Conservation (phyloP, 78 protist species). For the Monocercomonoides exilis region DNA sequence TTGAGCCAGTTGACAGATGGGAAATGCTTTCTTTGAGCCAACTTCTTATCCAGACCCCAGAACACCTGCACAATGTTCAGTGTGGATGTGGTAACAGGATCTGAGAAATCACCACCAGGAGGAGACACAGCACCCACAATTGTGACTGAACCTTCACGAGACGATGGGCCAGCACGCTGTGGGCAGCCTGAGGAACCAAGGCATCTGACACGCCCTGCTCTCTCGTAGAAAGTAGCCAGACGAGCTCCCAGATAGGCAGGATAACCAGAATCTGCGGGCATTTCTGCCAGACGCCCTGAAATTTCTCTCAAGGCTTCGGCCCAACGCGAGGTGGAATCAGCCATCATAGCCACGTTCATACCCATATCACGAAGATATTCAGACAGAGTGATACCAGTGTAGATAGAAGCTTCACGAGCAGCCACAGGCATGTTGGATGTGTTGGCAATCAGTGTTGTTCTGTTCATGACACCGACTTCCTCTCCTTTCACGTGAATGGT, state of each 20-base stretch:
- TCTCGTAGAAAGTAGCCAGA: constrained; percentile 98
- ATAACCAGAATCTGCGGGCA: constrained; percentile 99
- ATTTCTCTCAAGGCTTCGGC: constrained; percentile 99
- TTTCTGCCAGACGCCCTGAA: constrained; percentile 99
- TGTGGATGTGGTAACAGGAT: constrained; percentile 97
- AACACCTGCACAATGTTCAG: constrained; percentile 97
- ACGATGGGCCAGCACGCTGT: neutral
- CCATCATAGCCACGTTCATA: constrained; percentile 90
- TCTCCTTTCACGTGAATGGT: constrained; percentile 46
- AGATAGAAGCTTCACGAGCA: constrained; percentile 99
- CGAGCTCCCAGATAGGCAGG: constrained; percentile 99
- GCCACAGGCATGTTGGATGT: constrained; percentile 99
- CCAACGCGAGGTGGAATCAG: constrained; percentile 63
- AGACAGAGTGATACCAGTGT: constrained; percentile 96
- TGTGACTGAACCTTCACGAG: constrained; percentile 90
- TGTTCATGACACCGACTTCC: constrained; percentile 92
- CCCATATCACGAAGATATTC: constrained; percentile 99
- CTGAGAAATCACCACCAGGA: constrained; percentile 99
- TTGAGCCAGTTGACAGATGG: constrained; percentile 97
- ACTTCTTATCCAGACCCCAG: constrained; percentile 97
- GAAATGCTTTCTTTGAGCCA: constrained; percentile 99
- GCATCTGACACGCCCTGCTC: constrained; percentile 86
- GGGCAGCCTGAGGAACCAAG: constrained; percentile 79
- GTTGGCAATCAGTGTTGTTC: constrained; percentile 99
- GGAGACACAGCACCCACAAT: constrained; percentile 99